These are phyloP conservation scores for Coprinellus micaceus DNA, from an alignment of 768 basidiomycete genomes.

Conservation along the genomic window DNA sequence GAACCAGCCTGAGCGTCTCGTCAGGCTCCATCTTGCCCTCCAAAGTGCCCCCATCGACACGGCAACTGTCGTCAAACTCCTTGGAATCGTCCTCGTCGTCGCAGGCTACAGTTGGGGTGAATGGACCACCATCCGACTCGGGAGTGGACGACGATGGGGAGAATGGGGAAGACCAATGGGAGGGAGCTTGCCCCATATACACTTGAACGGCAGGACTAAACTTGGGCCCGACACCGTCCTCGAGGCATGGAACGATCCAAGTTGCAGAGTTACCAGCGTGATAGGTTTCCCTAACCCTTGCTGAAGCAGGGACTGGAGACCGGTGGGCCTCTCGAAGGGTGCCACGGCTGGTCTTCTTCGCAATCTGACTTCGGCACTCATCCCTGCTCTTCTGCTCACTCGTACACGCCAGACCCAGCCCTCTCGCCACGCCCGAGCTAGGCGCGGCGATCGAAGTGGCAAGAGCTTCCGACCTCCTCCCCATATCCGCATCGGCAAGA, in stretches of 20 bases:
- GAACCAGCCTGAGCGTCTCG: constrained; percentile 13
- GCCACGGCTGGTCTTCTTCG: too few species aligned
- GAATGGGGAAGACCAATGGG: background rate
- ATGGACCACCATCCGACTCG: constrained; percentile 2
- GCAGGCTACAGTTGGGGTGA: constrained; percentile 10
- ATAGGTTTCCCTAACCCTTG: too few species aligned
- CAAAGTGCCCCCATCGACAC: background rate
- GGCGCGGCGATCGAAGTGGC: too few species aligned
- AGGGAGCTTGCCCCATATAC: too few species aligned
- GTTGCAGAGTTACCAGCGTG: background rate
- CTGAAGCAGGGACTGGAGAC: too few species aligned
- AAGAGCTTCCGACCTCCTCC: too few species aligned
- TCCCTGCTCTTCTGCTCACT: too few species aligned
- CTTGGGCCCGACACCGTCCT: background rate
- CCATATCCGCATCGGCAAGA: too few species aligned
- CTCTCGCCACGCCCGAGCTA: too few species aligned
- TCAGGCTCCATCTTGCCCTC: constrained; percentile 7
- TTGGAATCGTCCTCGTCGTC: background rate
- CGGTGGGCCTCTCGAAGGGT: too few species aligned
- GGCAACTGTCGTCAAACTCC: background rate
- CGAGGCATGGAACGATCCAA: background rate
- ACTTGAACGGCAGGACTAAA: background rate
- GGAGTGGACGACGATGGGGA: background rate
- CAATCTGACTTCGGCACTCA: too few species aligned
- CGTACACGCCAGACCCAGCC: too few species aligned